A percentile compares a stretch with the other conserved stretches of the same genome.
These are phyloP conservation scores for Alternaria conjuncta DNA, from an alignment of 2,329 filamentous ascomycete species.

Conservation along the genomic window DNA sequence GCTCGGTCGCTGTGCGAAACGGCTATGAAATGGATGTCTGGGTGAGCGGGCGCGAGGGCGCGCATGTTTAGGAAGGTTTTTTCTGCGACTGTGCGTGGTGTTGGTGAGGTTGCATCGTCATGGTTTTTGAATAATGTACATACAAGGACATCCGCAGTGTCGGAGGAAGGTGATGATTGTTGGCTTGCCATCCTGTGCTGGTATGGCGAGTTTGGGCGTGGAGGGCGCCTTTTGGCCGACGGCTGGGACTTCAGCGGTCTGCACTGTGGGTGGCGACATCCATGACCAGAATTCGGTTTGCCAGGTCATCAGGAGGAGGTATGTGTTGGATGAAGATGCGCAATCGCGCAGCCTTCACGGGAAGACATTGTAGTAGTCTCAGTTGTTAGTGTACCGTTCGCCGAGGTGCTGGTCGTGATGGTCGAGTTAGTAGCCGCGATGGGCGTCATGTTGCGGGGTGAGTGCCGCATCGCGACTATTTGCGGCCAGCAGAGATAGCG, in stretches of 20 bases:
- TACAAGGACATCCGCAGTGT: slow-evolving; percentile 78
- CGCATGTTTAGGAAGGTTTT: slow-evolving; percentile 61
- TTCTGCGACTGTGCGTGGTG: slow-evolving; percentile 64
- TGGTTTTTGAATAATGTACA: slow-evolving; percentile 25
- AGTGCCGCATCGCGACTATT: background rate
- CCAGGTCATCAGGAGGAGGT: slow-evolving; percentile 41
- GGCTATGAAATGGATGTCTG: slow-evolving; percentile 40
- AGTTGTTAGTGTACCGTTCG: background rate
- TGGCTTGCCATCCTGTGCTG: slow-evolving; percentile 58
- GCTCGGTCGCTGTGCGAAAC: slow-evolving; percentile 44
- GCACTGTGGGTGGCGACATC: slow-evolving; percentile 43
- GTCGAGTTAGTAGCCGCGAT: background rate
- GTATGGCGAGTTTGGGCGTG: slow-evolving; percentile 60
- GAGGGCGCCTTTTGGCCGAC: slow-evolving; percentile 64
- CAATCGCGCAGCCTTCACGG: background rate
- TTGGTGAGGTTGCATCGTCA: slow-evolving; percentile 3
- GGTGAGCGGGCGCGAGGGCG: slow-evolving; percentile 29
- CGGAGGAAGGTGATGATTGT: slow-evolving; percentile 71
- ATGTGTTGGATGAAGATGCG: background rate
- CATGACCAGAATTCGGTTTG: slow-evolving; percentile 53
- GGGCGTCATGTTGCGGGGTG: background rate
- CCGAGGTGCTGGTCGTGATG: background rate
- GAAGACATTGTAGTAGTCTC: background rate
- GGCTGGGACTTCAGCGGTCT: slow-evolving; percentile 54
- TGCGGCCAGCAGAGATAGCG: background rate